A percentile compares a stretch with the other conserved stretches of the same genome.
These are phyloP conservation scores for Croton laevigatus DNA, from an alignment of 441 rosid species.

Conservation along the genomic window DNA sequence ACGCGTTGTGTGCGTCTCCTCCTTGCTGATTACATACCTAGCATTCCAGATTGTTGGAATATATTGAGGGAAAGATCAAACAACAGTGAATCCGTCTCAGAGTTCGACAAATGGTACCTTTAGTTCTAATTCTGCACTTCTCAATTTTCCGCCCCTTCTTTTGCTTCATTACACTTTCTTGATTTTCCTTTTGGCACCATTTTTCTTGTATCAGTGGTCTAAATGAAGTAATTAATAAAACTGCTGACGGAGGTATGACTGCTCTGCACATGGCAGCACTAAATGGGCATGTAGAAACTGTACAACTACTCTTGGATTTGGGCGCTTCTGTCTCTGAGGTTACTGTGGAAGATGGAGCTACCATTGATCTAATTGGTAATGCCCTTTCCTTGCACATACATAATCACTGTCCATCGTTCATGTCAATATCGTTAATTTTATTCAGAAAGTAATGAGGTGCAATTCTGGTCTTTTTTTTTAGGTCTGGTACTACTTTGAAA, in stretches of 20 bases:
- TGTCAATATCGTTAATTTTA: constrained; percentile 10
- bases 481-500: not conserved
- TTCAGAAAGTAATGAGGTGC: not conserved
- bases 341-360: constrained; percentile 85
- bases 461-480: not conserved
- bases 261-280: constrained; percentile 93
- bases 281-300: constrained; percentile 78
- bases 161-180: constrained; percentile 9
- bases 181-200: constrained; percentile 14
- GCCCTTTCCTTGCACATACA: not conserved
- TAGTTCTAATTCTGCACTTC: not conserved
- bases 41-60: constrained; percentile 55
- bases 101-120: constrained; percentile 57
- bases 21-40: constrained; percentile 80
- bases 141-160: too few species aligned
- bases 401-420: constrained; percentile 2
- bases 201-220: constrained; percentile 51
- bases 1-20: constrained; percentile 77
- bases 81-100: constrained; percentile 36
- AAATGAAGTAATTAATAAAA: constrained; percentile 56
- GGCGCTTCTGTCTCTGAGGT: constrained; percentile 77
- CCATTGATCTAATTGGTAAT: constrained; percentile 85
- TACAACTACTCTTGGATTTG: constrained; percentile 76
- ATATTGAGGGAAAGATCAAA: constrained; percentile 37
- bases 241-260: constrained; percentile 92